Percentiles rank a stretch among this genome's conserved stretches.
Conservation (phyloP, 2,329 filamentous ascomycete genomes). For the Ambrosiella xylebori region DNA sequence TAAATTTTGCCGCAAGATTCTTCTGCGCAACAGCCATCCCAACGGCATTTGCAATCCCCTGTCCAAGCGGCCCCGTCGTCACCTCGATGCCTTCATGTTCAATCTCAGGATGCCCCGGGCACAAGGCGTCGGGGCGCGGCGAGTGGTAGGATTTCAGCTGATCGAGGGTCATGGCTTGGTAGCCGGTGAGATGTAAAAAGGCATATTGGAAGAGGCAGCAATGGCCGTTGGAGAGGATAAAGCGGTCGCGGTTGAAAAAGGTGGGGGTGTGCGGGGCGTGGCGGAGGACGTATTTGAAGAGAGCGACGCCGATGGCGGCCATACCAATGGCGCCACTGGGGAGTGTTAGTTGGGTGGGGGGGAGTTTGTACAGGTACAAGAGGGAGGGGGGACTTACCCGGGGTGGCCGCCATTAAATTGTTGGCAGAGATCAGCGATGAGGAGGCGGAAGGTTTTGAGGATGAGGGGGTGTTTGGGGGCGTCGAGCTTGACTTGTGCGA, state of each 20-base stretch:
- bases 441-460: constrained; percentile 40
- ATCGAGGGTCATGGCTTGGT: constrained; percentile 36
- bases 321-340: constrained; percentile 35
- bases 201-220: constrained; percentile 37
- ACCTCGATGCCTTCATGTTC: constrained; percentile 40
- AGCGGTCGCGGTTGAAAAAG: constrained; percentile 45
- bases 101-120: constrained; percentile 39
- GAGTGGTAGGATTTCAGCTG: constrained; percentile 37
- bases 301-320: constrained; percentile 41
- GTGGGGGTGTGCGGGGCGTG: constrained; percentile 37
- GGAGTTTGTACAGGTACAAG: neutral
- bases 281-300: constrained; percentile 45
- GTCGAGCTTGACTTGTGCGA: neutral
- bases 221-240: constrained; percentile 61
- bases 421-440: constrained; percentile 52
- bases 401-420: constrained; percentile 55
- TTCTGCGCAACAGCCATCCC: constrained; percentile 41
- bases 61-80: constrained; percentile 41
- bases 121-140: constrained; percentile 28
- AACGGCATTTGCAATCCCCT: constrained; percentile 43
- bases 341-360: too few species aligned
- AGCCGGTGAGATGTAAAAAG: constrained; percentile 35
- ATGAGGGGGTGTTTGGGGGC: constrained; percentile 26
- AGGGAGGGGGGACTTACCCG: constrained; percentile 27
- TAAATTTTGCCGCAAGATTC: constrained; percentile 36